Base-by-base conservation (phyloP, 805 yeast genomes). In the Starmerella bombi region DNA sequence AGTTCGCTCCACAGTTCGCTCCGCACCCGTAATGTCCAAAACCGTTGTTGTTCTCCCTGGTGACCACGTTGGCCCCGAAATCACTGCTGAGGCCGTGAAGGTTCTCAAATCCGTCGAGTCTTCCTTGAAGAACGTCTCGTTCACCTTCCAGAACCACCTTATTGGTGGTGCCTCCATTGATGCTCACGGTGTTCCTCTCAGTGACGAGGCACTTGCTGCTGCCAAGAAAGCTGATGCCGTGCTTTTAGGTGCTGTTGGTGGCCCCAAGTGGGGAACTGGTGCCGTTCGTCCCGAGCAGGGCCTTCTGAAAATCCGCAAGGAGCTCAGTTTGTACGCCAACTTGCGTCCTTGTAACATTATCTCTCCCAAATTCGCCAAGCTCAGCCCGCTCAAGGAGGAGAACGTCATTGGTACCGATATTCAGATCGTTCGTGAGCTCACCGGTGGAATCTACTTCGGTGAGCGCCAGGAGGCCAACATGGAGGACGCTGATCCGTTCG, bases 231-330 rank as follows among this genome's bases (percentile, higher is more conserved):
- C 97, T 1, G 93, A 88, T 59, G 98, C 97, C 20, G 94, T 91
- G n/a, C 67, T 91, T 50, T 70, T 91, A 42, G 98, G 98, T 51
- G 95, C 98, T 7, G 98, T 91, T 25, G 98, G 98, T 49, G 98
- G 98, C 25, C 98, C 98, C 46, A 91, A 91, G 65, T 91, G 98
- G 98, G 97, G 97, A 28, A 82, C 96, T 21, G 96, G 96, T 37
- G 58, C 71, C 10, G 97, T 88, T 35, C 77, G 98, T 66, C 98
- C 98, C 38, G 98, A 91, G 62, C 97, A 84, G 65, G 98, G 98
- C 45, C 71, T 91, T 51, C 71, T 91, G 50, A 74, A 86, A 66
- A 88, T 91, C 61, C 76, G 98, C 64, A 91, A 91, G 63, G 97
- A 85, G 61, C 73, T 91, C 59, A 81, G 80, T 60, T 69, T 91